Evolutionary conservation across 352 stramenopile species (phyloP), one percentile per base, ranked within the genome.

Genomic region (Pythium brassicae): DNA sequence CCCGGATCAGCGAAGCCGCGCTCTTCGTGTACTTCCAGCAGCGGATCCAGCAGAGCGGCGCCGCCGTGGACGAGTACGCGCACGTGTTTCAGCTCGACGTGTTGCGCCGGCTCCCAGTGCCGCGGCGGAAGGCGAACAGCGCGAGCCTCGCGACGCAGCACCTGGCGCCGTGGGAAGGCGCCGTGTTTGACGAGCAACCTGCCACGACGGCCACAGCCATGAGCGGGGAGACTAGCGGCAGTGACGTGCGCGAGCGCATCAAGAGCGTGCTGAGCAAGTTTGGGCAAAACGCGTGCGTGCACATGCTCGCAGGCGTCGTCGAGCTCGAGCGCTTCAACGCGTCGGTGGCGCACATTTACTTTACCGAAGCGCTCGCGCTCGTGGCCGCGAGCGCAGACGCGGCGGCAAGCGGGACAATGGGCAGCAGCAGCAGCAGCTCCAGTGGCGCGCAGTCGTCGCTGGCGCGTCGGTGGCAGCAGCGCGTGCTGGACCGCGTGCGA

Each of bases 241-340:
- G 67, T 12, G 51, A 59, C 1, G 32, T 64, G 9, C 70, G 64
- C 22, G 68, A 74, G 22, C 40, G 62, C 23, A 53, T 76, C 20
- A 59, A 68, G 29, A 47, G 19, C 4, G 60, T 72, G 0, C 43
- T 74, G 4, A 32, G n/a, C 2, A 55, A 44, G 1, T 63, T 69
- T 50, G 54, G 53, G 5, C 60, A 42, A 1, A 59, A 85, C 23
- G 64, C 74, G 2, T 78, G 69, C 32, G 68, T 66, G 7, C 69
- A 76, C 50, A 82, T 85, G 74, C 59, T 78, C 32, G 72, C 68
- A 17, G 74, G 74, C 0, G 73, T 82, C 53, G 71, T 80, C 26
- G 74, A 78, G 29, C 52, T 85, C 23, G 64, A 85, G n/a, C 53
- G 66, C 2, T 80, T 74, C 50, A 79, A 80, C 39, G 72, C 66